Conservation (phyloP, 495 filamentous ascomycete genomes). For the Aspergillus bertholletiae region DNA sequence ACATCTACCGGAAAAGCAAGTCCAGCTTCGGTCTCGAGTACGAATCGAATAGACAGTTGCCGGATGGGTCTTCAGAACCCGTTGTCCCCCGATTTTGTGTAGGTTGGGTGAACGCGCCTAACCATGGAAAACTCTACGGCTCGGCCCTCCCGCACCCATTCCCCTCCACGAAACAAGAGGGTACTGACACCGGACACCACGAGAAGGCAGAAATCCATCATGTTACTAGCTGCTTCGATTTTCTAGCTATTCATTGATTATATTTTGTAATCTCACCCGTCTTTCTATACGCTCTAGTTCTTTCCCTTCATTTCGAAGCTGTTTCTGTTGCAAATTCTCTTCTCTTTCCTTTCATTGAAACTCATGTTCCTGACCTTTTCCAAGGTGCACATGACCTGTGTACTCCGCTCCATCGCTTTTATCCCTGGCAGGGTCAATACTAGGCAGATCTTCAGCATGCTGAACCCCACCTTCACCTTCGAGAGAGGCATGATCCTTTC, state of each 20-base stretch:
- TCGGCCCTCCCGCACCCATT: not conserved
- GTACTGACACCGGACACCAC: constrained; percentile 3
- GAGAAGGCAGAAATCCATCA: constrained; percentile 1
- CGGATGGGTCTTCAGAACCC: constrained; percentile 3
- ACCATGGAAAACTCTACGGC: constrained; percentile 1
- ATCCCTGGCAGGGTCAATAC: too few species aligned
- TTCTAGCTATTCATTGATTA: too few species aligned
- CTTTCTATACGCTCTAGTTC: too few species aligned
- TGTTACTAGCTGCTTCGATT: too few species aligned
- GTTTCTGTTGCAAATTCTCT: not conserved
- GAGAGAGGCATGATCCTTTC: too few species aligned
- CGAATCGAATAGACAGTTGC: constrained; percentile 3
- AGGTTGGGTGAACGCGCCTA: not conserved
- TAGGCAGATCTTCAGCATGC: too few species aligned
- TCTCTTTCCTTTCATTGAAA: not conserved
- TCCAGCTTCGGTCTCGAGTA: constrained; percentile 4
- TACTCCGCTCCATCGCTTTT: too few species aligned
- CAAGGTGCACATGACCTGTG: too few species aligned
- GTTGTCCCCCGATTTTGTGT: not conserved
- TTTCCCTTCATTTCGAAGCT: too few species aligned
- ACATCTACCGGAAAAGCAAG: not conserved
- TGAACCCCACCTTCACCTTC: too few species aligned
- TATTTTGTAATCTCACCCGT: too few species aligned
- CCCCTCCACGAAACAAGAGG: not conserved
- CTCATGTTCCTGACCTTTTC: constrained; percentile 1